Evolutionary conservation across 2,329 filamentous ascomycete species (phyloP).

Genomic region (Blumeria hordei): DNA sequence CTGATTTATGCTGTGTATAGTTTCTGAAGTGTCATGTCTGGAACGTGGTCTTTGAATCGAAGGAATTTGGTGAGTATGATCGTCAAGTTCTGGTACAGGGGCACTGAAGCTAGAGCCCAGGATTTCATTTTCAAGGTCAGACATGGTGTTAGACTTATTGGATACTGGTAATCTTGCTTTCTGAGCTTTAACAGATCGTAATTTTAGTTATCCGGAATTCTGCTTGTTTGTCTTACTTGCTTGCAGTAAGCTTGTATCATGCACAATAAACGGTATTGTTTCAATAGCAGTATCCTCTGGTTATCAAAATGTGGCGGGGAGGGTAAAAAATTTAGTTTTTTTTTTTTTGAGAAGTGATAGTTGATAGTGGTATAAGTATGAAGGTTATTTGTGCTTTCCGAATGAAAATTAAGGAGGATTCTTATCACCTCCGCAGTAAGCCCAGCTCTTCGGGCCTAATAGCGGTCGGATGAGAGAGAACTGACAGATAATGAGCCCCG

Average conservation of each 20-base stretch:
- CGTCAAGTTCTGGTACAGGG: conserved; percentile 61
- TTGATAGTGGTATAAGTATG: neutral
- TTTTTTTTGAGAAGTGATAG: neutral
- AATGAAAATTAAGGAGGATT: conserved; percentile 71
- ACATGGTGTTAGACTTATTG: conserved; percentile 25
- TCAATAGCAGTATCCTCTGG: neutral
- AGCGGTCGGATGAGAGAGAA: conserved; percentile 67
- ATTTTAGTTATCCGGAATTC: neutral
- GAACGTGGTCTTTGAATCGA: conserved; percentile 33
- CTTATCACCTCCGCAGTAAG: conserved; percentile 89
- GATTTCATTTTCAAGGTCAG: conserved; percentile 34
- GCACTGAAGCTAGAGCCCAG: conserved; percentile 43
- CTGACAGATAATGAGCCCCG: conserved; percentile 50
- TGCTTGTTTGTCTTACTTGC: neutral
- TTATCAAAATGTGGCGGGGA: neutral
- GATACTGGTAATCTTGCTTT: neutral
- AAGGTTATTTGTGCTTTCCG: neutral
- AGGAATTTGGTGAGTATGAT: conserved; percentile 49
- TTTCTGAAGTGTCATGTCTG: conserved; percentile 52
- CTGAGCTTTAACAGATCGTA: neutral
- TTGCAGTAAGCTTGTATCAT: neutral
- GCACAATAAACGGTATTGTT: neutral
- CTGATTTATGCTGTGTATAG: conserved; percentile 28
- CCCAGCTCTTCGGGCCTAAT: conserved; percentile 77
- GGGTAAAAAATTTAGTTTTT: neutral